phyloP scores from a whole-genome alignment of 2,329 filamentous ascomycete genomes.

The Xylaria sp. region DNA sequence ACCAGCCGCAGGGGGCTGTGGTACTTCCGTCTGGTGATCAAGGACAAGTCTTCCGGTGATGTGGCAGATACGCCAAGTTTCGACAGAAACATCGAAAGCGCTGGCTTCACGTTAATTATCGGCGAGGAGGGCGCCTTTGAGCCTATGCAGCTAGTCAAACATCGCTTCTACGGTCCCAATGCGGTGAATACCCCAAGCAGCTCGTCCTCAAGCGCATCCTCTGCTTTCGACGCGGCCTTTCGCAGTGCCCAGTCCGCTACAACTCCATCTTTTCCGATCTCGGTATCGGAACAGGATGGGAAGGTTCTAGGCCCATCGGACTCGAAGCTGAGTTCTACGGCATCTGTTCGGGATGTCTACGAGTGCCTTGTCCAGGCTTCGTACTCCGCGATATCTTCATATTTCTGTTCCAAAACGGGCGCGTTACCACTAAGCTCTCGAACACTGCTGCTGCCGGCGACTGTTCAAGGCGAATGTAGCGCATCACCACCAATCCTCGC shows the following conservation, averaged over 20 bases:
- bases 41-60: conserved; percentile 50
- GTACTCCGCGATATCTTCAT: conserved; percentile 60
- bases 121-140: conserved; percentile 64
- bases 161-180: conserved; percentile 53
- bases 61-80: conserved; percentile 46
- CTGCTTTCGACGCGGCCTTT: conserved; percentile 52
- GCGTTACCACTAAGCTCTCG: conserved; percentile 65
- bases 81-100: conserved; percentile 55
- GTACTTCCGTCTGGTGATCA: conserved; percentile 62
- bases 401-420: conserved; percentile 60
- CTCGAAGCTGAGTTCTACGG: conserved; percentile 49
- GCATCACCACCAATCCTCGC: conserved; percentile 54
- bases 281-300: conserved; percentile 46
- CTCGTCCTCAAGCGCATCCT: conserved; percentile 56
- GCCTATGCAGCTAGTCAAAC: conserved; percentile 59
- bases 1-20: conserved; percentile 61
- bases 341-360: conserved; percentile 59
- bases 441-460: conserved; percentile 59
- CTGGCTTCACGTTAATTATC: conserved; percentile 56
- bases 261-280: conserved; percentile 42
- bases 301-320: conserved; percentile 48
- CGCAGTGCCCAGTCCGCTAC: conserved; percentile 48
- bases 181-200: conserved; percentile 58
- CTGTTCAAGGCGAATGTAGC: conserved; percentile 46
- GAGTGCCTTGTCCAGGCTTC: conserved; percentile 65